These are phyloP conservation scores for Fusarium torulosum DNA, from an alignment of 2,329 filamentous ascomycete genomes.

Conservation along the genomic window DNA sequence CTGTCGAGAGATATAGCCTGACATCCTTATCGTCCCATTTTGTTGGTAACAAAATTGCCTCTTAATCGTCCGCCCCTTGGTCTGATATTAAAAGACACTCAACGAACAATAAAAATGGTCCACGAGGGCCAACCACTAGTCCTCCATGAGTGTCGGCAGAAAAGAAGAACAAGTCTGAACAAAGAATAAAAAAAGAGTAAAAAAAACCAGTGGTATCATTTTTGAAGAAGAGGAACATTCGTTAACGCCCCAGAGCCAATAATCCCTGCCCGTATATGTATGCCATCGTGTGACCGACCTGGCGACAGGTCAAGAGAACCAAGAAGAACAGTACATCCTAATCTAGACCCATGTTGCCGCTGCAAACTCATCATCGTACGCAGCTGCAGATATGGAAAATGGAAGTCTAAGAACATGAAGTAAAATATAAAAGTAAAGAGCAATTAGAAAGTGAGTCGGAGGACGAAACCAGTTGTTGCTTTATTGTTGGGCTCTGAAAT, in stretches of 20 bases:
- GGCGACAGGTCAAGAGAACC: constrained; percentile 43
- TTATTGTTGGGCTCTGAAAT: constrained; percentile 33
- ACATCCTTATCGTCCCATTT: constrained; percentile 1
- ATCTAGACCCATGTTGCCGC: constrained; percentile 43
- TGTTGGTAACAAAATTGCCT: background rate
- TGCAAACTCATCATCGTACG: constrained; percentile 25
- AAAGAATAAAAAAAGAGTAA: constrained; percentile 9
- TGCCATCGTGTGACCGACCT: constrained; percentile 45
- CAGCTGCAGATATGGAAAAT: constrained; percentile 1
- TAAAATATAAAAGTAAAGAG: constrained; percentile 2
- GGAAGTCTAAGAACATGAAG: constrained; percentile 6
- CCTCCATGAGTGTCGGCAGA: constrained; percentile 16
- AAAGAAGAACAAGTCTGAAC: constrained; percentile 18
- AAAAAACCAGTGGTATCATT: constrained; percentile 48
- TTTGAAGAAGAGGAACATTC: constrained; percentile 42
- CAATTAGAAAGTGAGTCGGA: constrained; percentile 62
- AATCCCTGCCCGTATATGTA: constrained; percentile 42
- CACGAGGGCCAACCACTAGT: constrained; percentile 9
- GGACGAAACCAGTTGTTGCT: constrained; percentile 54
- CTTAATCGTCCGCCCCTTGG: constrained; percentile 13
- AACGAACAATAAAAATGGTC: constrained; percentile 17
- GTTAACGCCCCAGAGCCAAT: constrained; percentile 44
- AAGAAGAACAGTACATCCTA: constrained; percentile 43
- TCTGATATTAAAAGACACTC: constrained; percentile 27
- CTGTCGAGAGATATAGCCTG: background rate